Evolutionary conservation across 257 asterid species (phyloP).

Genomic region (Rhazya stricta): DNA sequence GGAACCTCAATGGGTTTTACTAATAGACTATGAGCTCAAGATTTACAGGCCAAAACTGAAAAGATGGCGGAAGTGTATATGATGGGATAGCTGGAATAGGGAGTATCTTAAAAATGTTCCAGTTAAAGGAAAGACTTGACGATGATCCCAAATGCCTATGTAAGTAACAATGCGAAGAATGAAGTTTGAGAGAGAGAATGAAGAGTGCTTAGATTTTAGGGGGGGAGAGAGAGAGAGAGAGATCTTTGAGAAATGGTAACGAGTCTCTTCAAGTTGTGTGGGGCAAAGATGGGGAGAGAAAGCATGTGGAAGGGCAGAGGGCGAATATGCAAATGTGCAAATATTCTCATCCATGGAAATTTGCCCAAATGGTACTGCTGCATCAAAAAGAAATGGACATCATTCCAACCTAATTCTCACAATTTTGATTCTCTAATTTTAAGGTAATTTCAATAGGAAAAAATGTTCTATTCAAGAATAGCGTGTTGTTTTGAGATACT

Average conservation of each 20-base stretch:
- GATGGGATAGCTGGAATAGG: conserved; percentile 29
- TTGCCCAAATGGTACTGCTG: not conserved
- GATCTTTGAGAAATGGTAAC: conserved; percentile 22
- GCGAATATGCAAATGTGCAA: conserved; percentile 4
- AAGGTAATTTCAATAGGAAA: not conserved
- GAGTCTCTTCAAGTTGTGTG: not conserved
- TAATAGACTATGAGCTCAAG: conserved; percentile 3
- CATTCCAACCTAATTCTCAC: conserved; percentile 6
- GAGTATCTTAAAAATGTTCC: conserved; percentile 18
- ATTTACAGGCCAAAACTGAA: not conserved
- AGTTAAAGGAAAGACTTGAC: conserved; percentile 11
- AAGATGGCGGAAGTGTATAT: conserved; percentile 19
- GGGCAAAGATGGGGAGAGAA: not conserved
- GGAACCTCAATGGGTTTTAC: conserved; percentile 29
- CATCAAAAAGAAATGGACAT: conserved; percentile 11
- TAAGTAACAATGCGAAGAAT: conserved; percentile 23
- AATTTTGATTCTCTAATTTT: not conserved
- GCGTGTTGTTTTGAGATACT: too few species aligned
- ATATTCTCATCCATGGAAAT: conserved; percentile 21
- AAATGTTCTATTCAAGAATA: not conserved
- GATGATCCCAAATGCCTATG: conserved; percentile 30
- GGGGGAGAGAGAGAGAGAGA: too few species aligned
- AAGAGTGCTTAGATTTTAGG: conserved; percentile 13
- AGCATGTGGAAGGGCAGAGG: not conserved
- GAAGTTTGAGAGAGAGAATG: not conserved